phyloP scores from a whole-genome alignment of 257 asterid species.

The Anisodus acutangulus region DNA sequence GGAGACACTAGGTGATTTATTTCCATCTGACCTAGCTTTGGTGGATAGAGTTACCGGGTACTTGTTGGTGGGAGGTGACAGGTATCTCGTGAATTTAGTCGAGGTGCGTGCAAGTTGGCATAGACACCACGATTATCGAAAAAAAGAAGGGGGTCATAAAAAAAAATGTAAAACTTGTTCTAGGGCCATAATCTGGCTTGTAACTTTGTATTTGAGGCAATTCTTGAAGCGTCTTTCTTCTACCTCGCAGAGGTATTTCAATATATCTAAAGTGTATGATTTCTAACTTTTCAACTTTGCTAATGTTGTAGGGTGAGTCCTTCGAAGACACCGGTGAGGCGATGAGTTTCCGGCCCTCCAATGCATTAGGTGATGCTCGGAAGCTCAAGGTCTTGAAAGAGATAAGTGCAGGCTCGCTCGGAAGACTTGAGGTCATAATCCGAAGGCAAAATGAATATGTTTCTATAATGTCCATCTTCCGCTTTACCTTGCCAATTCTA shows the following conservation, averaged over 20 bases:
- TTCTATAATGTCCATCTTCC: background rate
- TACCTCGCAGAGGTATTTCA: background rate
- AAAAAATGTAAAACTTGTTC: background rate
- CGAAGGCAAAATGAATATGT: background rate
- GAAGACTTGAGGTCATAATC: constrained; percentile 27
- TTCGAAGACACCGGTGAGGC: constrained; percentile 98
- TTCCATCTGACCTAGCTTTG: no score
- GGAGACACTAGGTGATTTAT: no score
- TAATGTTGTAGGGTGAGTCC: constrained; percentile 80
- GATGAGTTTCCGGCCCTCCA: constrained; percentile 57
- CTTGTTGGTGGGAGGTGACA: no score
- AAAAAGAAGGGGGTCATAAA: background rate
- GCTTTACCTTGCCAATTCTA: background rate
- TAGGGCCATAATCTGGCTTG: background rate
- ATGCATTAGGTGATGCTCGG: constrained; percentile 40
- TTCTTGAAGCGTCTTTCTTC: background rate
- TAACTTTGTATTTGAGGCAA: background rate
- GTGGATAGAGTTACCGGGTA: no score
- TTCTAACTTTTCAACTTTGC: constrained; percentile 3
- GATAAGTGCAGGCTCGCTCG: constrained; percentile 40
- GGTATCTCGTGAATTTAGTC: no score
- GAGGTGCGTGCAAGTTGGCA: no score
- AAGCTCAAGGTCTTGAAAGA: constrained; percentile 27
- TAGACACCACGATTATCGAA: no score
- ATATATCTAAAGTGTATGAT: background rate